Conservation (phyloP, 2,329 filamentous ascomycete species). For the Aspergillus calidoustus region DNA sequence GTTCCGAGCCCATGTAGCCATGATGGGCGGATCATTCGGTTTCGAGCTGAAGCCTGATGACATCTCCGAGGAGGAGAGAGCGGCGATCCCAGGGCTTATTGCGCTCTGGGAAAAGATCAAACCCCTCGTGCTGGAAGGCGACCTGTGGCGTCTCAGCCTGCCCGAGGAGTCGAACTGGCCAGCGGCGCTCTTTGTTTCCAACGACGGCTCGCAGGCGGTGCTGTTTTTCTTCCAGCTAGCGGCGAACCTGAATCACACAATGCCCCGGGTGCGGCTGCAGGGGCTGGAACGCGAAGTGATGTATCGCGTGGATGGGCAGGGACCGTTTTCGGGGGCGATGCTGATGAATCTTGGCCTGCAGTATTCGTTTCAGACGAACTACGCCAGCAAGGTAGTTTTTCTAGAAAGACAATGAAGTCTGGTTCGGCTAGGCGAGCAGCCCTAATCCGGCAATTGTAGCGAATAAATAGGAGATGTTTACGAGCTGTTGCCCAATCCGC, state of each 20-base stretch:
- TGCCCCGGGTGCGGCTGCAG: constrained; percentile 59
- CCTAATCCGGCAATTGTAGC: background rate
- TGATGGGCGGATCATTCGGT: constrained; percentile 71
- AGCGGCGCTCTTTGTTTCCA: constrained; percentile 62
- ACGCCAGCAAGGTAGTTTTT: constrained; percentile 62
- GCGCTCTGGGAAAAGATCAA: constrained; percentile 60
- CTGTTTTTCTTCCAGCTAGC: constrained; percentile 66
- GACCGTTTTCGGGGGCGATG: constrained; percentile 59
- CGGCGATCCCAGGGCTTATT: constrained; percentile 60
- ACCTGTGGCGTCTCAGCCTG: constrained; percentile 63
- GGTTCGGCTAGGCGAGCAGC: background rate
- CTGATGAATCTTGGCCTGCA: constrained; percentile 68
- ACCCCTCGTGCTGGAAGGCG: constrained; percentile 62
- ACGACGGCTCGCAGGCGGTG: constrained; percentile 55
- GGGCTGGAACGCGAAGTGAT: constrained; percentile 60
- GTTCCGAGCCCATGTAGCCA: constrained; percentile 68
- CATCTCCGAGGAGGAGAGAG: constrained; percentile 57
- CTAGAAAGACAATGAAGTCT: constrained; percentile 51
- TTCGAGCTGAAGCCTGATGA: constrained; percentile 64
- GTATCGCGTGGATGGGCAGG: constrained; percentile 59
- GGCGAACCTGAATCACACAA: constrained; percentile 56
- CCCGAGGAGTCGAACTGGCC: constrained; percentile 67
- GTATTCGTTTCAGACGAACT: constrained; percentile 57
- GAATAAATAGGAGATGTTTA: background rate
- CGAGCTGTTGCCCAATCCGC: background rate